phyloP scores from a whole-genome alignment of 2,329 filamentous ascomycete species.

The Stachybotrys chlorohalonatus region DNA sequence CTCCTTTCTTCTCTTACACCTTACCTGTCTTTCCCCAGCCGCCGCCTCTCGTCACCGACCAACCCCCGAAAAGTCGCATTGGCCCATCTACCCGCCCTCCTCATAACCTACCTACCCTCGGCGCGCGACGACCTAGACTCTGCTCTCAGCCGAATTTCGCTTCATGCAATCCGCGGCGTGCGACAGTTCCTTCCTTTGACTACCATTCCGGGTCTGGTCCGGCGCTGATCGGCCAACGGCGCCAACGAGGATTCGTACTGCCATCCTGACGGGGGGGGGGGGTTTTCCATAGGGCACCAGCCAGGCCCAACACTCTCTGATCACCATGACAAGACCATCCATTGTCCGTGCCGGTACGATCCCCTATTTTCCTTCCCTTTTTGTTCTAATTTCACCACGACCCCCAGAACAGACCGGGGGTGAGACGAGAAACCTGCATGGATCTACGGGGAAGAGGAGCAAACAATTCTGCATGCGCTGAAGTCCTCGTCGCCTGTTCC shows the following conservation, averaged over 20 bases:
- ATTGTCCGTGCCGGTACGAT: constrained; percentile 53
- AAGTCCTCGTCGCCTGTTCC: too few species aligned
- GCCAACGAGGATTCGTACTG: constrained; percentile 8
- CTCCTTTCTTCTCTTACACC: too few species aligned
- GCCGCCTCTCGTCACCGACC: background rate
- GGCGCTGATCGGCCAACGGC: background rate
- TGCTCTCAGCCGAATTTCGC: background rate
- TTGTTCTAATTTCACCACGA: background rate
- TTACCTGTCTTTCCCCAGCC: too few species aligned
- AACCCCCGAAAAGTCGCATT: background rate
- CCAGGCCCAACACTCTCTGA: constrained; percentile 4
- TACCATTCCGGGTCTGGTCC: background rate
- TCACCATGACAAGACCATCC: constrained; percentile 49
- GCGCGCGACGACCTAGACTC: background rate
- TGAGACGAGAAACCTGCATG: background rate
- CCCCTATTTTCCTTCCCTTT: constrained; percentile 6
- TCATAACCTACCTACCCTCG: background rate
- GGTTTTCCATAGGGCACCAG: constrained; percentile 1
- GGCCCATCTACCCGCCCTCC: background rate
- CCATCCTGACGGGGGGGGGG: constrained; percentile 10
- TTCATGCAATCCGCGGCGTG: background rate
- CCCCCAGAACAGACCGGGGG: background rate
- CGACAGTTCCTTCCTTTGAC: background rate
- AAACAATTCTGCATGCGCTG: background rate
- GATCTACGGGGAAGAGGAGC: background rate